A percentile compares a stretch with the other conserved stretches of the same genome.
Conservation (phyloP, 1,284 basidiomycete genomes). For the Apiotrichum gamsii region DNA sequence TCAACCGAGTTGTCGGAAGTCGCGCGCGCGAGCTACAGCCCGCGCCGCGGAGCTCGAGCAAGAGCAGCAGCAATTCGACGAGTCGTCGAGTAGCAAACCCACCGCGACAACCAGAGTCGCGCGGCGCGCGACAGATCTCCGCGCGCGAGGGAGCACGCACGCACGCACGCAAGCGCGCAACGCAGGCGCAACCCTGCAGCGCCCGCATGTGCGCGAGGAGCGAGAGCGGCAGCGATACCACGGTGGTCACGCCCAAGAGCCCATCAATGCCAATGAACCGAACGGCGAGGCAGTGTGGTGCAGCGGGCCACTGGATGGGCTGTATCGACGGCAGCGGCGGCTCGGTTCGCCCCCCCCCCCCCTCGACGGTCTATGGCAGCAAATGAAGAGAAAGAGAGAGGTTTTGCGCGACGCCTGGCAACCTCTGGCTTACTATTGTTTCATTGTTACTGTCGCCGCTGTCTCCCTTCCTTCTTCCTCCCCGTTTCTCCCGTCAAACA, state of each 20-base stretch:
- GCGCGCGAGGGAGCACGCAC: too few species aligned
- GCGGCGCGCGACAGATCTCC: too few species aligned
- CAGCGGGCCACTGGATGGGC: background rate
- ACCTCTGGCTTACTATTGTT: too few species aligned
- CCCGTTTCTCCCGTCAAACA: background rate
- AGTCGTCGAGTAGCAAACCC: background rate
- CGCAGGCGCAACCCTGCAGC: too few species aligned
- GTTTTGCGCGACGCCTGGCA: too few species aligned
- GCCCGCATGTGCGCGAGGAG: background rate
- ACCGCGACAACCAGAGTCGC: background rate
- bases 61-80: background rate
- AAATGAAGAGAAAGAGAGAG: too few species aligned
- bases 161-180: background rate
- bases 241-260: conserved; percentile 1
- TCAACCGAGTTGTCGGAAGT: too few species aligned
- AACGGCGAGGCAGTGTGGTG: conserved; percentile 1
- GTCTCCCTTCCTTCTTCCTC: too few species aligned
- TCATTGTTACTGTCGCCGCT: too few species aligned
- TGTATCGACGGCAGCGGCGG: conserved; percentile 5
- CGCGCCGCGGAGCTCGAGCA: too few species aligned
- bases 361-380: background rate
- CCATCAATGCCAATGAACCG: conserved; percentile 1
- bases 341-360: background rate
- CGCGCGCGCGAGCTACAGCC: too few species aligned
- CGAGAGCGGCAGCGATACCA: background rate